These are phyloP conservation scores for Emmonsiellopsis sp. DNA, from an alignment of 2,329 filamentous ascomycete species.

Conservation along the genomic window DNA sequence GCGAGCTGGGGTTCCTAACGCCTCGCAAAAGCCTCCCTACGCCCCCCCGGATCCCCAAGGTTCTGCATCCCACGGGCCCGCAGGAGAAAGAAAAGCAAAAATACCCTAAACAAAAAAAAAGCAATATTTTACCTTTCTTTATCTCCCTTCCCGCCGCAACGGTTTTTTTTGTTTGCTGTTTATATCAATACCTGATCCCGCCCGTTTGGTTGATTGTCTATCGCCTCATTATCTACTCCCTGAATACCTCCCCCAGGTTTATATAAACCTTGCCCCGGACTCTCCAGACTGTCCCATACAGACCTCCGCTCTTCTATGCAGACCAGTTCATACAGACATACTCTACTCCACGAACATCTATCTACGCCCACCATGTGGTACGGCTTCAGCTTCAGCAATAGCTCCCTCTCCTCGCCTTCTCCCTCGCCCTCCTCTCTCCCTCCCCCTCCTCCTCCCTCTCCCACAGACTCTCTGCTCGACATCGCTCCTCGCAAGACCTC, in stretches of 20 bases:
- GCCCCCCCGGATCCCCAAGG: background rate
- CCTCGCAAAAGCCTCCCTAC: background rate
- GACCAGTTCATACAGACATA: background rate
- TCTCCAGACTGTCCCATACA: background rate
- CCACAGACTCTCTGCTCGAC: conserved; percentile 28
- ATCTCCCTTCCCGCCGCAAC: background rate
- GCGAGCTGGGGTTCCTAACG: background rate
- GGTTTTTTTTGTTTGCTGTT: conserved; percentile 5
- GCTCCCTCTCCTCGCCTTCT: conserved; percentile 15
- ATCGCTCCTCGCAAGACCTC: conserved; percentile 34
- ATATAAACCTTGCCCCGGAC: background rate
- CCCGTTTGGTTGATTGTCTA: conserved; percentile 2
- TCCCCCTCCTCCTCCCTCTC: conserved; percentile 30
- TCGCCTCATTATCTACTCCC: background rate
- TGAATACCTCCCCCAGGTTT: background rate
- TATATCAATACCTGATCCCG: conserved; percentile 1
- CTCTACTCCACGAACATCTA: background rate
- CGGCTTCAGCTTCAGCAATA: conserved; percentile 21
- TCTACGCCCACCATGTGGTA: conserved; percentile 14
- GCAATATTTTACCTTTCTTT: background rate
- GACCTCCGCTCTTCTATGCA: background rate
- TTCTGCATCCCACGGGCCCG: background rate
- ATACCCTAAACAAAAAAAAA: background rate
- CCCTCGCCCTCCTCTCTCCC: conserved; percentile 21
- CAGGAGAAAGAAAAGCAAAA: background rate